Percentiles rank a stretch among this genome's conserved stretches.
Conservation (phyloP, 2,329 filamentous ascomycete species). For the Trichoderma aggressivum region DNA sequence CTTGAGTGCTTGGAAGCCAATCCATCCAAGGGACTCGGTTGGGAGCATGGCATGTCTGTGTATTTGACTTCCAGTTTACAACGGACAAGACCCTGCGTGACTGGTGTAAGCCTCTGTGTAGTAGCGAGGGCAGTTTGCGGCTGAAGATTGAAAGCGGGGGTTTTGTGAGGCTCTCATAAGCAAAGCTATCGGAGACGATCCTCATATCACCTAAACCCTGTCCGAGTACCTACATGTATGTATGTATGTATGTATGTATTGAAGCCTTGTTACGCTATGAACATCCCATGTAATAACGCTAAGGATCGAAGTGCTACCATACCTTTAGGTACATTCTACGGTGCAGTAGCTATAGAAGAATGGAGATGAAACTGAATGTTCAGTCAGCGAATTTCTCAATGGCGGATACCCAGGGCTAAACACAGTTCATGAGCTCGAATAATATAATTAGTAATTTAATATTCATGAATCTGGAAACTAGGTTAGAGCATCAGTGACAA, state of each 20-base stretch:
- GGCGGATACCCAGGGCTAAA: not conserved
- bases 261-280: not conserved
- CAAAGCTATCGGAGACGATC: not conserved
- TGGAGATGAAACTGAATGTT: not conserved
- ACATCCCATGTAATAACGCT: not conserved
- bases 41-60: slow-evolving; percentile 2
- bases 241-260: too few species aligned
- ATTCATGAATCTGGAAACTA: not conserved
- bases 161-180: not conserved
- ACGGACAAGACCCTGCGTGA: not conserved
- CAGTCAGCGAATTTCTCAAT: accelerated
- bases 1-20: slow-evolving; percentile 9
- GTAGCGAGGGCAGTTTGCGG: not conserved
- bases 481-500: not conserved
- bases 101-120: not conserved
- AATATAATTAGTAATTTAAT: accelerated
- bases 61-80: not conserved
- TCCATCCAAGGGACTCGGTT: slow-evolving; percentile 4
- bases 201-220: not conserved
- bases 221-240: too few species aligned
- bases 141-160: slow-evolving; percentile 3
- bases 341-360: not conserved
- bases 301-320: not conserved
- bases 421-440: not conserved
- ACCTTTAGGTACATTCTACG: not conserved